A percentile compares a stretch with the other conserved stretches of the same genome.
Conservation (phyloP, 1,139 yeast species). For the Casaregolazyma suthepensis region DNA sequence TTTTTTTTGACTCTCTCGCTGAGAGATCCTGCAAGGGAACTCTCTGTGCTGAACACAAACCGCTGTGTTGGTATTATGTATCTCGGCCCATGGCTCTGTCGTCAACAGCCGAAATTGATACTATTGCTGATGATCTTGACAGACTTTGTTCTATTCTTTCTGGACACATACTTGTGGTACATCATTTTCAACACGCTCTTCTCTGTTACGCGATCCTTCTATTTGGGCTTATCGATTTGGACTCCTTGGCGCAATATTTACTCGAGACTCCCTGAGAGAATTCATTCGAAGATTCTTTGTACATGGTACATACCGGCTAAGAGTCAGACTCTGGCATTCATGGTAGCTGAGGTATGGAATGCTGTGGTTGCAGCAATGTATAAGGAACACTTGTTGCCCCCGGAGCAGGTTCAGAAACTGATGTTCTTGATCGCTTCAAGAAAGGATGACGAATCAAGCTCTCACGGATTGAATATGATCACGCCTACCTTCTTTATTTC, state of each 20-base stretch:
- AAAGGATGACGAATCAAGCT: background rate
- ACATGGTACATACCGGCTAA: constrained; percentile 39
- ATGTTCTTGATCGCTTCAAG: constrained; percentile 32
- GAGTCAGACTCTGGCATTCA: constrained; percentile 30
- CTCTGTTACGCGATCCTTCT: constrained; percentile 63
- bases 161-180: constrained; percentile 88
- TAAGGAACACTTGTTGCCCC: constrained; percentile 68
- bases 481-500: constrained; percentile 61
- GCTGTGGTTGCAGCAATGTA: constrained; percentile 69
- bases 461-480: constrained; percentile 3
- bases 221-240: constrained; percentile 70
- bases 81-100: constrained; percentile 50
- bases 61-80: constrained; percentile 57
- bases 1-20: constrained; percentile 71
- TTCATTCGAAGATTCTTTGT: constrained; percentile 57
- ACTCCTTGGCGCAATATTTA: constrained; percentile 86
- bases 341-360: constrained; percentile 76
- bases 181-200: constrained; percentile 72
- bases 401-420: constrained; percentile 52
- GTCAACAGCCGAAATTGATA: constrained; percentile 52
- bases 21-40: constrained; percentile 69
- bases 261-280: constrained; percentile 66
- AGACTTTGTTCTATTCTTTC: constrained; percentile 61
- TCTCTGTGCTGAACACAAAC: constrained; percentile 51
- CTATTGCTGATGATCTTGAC: constrained; percentile 53